These are phyloP conservation scores for Fomitopsis palustris DNA, from an alignment of 1,284 basidiomycete species.

Conservation along the genomic window DNA sequence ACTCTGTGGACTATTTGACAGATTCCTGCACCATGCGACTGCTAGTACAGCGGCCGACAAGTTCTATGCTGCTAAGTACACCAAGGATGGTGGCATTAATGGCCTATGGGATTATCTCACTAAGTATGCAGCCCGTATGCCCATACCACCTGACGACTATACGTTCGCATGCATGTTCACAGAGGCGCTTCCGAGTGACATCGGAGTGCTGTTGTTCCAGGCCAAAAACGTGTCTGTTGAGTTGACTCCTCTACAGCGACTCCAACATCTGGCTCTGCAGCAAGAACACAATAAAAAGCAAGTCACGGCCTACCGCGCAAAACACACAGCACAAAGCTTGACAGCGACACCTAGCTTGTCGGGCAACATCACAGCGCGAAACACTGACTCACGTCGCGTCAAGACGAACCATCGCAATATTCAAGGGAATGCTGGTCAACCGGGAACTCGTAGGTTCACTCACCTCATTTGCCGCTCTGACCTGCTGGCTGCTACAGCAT, in stretches of 20 bases:
- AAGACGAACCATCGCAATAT: not conserved
- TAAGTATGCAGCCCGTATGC: slow-evolving; percentile 2
- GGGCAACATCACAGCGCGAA: not conserved
- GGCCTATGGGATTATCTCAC: slow-evolving; percentile 5
- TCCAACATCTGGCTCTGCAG: not conserved
- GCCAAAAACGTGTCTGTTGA: not conserved
- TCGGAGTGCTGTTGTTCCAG: not conserved
- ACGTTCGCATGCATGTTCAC: slow-evolving; percentile 7
- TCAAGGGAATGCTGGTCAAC: not conserved
- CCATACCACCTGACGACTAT: slow-evolving; percentile 7
- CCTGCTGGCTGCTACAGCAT: not conserved
- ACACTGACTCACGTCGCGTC: not conserved
- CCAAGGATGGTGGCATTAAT: not conserved
- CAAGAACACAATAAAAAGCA: not conserved
- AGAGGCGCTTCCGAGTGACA: slow-evolving; percentile 1
- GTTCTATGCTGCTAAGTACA: slow-evolving; percentile 1
- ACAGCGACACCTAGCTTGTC: not conserved
- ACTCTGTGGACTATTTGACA: slow-evolving; percentile 1
- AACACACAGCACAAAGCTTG: not conserved
- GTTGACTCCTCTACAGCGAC: not conserved
- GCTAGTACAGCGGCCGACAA: slow-evolving; percentile 5
- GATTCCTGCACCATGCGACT: slow-evolving; percentile 7
- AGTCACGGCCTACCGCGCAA: not conserved
- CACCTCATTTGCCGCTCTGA: not conserved
- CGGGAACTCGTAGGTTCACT: not conserved